Conservation (phyloP, 495 filamentous ascomycete genomes). For the Aspergillus saccharolyticus region DNA sequence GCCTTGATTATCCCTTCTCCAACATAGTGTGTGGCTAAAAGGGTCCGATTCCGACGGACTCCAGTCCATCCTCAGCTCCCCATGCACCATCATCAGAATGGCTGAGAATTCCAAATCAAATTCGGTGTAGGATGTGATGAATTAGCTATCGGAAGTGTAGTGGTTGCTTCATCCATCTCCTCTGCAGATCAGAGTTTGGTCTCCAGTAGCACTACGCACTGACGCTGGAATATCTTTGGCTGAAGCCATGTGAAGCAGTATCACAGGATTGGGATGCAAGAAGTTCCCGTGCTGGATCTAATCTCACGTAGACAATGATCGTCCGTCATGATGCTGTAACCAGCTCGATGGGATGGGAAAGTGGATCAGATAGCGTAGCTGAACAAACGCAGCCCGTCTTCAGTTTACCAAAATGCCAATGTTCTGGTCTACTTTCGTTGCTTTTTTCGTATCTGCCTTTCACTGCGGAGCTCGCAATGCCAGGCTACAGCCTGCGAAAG, state of each 20-base stretch:
- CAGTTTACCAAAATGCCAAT: neutral
- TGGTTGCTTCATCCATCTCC: neutral
- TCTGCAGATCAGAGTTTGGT: conserved; percentile 3
- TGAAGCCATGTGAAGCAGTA: neutral
- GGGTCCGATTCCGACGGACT: conserved; percentile 1
- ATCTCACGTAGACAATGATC: neutral
- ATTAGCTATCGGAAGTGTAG: neutral
- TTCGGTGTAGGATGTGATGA: neutral
- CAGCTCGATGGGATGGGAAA: neutral
- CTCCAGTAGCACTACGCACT: neutral
- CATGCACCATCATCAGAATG: conserved; percentile 1
- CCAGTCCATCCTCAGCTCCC: conserved; percentile 3
- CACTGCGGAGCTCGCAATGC: neutral
- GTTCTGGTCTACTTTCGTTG: neutral
- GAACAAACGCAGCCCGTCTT: neutral
- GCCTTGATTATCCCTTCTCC: neutral
- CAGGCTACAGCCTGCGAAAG: neutral
- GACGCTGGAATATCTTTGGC: neutral
- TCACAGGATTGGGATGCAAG: neutral
- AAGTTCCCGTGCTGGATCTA: neutral
- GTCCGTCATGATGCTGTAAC: neutral
- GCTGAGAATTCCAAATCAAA: conserved; percentile 10
- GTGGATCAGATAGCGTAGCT: neutral
- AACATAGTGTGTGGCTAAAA: conserved; percentile 1
- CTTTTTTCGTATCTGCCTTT: neutral